Evolutionary conservation across 208 protist species (phyloP), one percentile per base, ranked within the genome.

Genomic region (Leishmania martiniquensis): DNA sequence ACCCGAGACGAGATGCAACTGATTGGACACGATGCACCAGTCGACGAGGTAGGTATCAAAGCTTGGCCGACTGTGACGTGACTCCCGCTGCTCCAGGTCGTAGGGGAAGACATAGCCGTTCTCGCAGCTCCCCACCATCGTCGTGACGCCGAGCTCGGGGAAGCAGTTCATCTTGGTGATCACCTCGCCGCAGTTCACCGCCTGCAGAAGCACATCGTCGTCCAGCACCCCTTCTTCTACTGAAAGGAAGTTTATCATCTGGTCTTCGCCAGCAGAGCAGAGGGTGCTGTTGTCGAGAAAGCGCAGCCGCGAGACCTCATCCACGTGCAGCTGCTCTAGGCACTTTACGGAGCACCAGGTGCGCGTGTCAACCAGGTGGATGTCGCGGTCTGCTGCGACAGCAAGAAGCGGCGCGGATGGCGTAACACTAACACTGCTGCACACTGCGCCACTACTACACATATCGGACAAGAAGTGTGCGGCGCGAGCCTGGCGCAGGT

Each of bases 181-280:
- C 15, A 93, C 89, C 79, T 96, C 93, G 6, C 90, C 93, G 63
- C 84, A 91, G 87, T 79, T 88, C 52, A 90, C 89, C 5, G 88
- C 89, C 72, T 92, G 88, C 32, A 95, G 82, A 4, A 97, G 76
- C 5, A 94, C 85, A 68, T 97, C 91, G 57, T 95, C 88, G n/a
- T 97, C 93, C 20, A 77, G 39, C n/a, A 89, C 89, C 17, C 80
- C 74, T 29, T 85, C 81, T 2, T 86, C 66, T 10, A 85, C 70
- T 74, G 79, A 83, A 49, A 95, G 81, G 70, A 96, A 93, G 81
- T 96, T 95, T 51, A 97, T 89, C 93, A 97, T 97, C 72, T 95
- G 92, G 63, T 97, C 93, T 70, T 97, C 93, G 6, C 91, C 89
- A 5, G 89, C 87, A 5, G 91, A 93, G 88, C 93, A 97, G 42